Conservation (phyloP, 2,329 filamentous ascomycete species). For the Acrocalymma vagum region DNA sequence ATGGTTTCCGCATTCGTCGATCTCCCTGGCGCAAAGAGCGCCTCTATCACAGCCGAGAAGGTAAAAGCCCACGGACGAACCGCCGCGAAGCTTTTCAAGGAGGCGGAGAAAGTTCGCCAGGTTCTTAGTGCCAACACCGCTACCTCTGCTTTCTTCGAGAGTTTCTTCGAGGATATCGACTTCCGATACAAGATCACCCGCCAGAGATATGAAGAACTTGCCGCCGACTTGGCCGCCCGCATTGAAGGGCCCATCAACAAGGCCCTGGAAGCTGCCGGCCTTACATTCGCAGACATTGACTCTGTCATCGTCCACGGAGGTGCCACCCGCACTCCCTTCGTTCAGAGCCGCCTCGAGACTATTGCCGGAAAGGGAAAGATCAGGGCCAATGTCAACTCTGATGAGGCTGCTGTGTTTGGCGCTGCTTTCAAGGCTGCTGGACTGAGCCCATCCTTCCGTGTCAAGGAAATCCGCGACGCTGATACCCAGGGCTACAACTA, state of each 20-base stretch:
- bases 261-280: slow-evolving; percentile 76
- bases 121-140: slow-evolving; percentile 93
- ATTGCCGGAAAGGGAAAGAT: slow-evolving; percentile 80
- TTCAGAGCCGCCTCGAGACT: slow-evolving; percentile 87
- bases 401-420: slow-evolving; percentile 95
- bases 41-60: slow-evolving; percentile 67
- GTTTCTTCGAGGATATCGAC: slow-evolving; percentile 88
- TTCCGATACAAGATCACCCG: slow-evolving; percentile 91
- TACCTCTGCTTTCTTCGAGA: slow-evolving; percentile 82
- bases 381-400: slow-evolving; percentile 93
- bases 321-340: slow-evolving; percentile 88
- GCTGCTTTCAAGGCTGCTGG: slow-evolving; percentile 93
- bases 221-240: slow-evolving; percentile 71
- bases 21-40: slow-evolving; percentile 69
- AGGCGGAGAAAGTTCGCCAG: slow-evolving; percentile 86
- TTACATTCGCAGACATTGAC: slow-evolving; percentile 79
- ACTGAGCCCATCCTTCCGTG: slow-evolving; percentile 92
- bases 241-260: slow-evolving; percentile 75
- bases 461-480: slow-evolving; percentile 91
- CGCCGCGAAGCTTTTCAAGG: slow-evolving; percentile 90
- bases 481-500: slow-evolving; percentile 79
- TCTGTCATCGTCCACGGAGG: slow-evolving; percentile 95
- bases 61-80: slow-evolving; percentile 82
- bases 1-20: slow-evolving; percentile 83
- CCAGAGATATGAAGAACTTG: slow-evolving; percentile 81